Conservation (phyloP, 768 basidiomycete genomes). For the Suillus tomentosus region DNA sequence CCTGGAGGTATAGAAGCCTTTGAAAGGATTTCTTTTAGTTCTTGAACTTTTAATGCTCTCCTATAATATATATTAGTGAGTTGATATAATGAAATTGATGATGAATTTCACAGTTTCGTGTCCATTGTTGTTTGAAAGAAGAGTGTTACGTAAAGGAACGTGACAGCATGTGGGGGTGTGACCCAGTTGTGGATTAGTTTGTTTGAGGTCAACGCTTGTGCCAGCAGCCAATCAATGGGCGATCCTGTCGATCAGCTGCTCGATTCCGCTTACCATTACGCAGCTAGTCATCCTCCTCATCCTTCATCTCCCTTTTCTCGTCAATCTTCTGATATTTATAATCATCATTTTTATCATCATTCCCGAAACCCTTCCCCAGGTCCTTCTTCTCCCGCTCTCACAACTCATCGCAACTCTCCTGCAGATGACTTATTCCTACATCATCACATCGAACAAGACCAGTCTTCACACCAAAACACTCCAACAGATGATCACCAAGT, state of each 20-base stretch:
- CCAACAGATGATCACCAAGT: slow-evolving; percentile 44
- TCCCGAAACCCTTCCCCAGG: slow-evolving; percentile 32
- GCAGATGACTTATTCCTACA: slow-evolving; percentile 33
- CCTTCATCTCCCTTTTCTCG: slow-evolving; percentile 24
- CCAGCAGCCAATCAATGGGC: slow-evolving; percentile 51
- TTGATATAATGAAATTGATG: neutral
- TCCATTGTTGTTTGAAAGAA: slow-evolving; percentile 32
- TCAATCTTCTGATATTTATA: slow-evolving; percentile 25
- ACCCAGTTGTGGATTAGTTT: slow-evolving; percentile 23
- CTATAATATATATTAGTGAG: slow-evolving; percentile 25
- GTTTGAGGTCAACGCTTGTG: slow-evolving; percentile 27
- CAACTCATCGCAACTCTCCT: slow-evolving; percentile 31
- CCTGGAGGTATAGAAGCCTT: slow-evolving; percentile 51
- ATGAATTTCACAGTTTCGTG: slow-evolving; percentile 36
- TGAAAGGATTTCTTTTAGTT: slow-evolving; percentile 63
- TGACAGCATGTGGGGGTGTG: slow-evolving; percentile 17
- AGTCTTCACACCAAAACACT: slow-evolving; percentile 9
- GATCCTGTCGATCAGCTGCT: slow-evolving; percentile 65
- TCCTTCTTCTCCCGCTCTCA: slow-evolving; percentile 31
- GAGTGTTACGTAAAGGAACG: slow-evolving; percentile 23
- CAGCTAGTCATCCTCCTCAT: slow-evolving; percentile 21
- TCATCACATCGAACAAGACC: slow-evolving; percentile 25
- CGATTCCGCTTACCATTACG: slow-evolving; percentile 47
- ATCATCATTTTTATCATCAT: slow-evolving; percentile 24
- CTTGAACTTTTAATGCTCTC: slow-evolving; percentile 70